Evolutionary conservation across 768 basidiomycete species (phyloP).

Genomic region (Auriscalpium orientale): DNA sequence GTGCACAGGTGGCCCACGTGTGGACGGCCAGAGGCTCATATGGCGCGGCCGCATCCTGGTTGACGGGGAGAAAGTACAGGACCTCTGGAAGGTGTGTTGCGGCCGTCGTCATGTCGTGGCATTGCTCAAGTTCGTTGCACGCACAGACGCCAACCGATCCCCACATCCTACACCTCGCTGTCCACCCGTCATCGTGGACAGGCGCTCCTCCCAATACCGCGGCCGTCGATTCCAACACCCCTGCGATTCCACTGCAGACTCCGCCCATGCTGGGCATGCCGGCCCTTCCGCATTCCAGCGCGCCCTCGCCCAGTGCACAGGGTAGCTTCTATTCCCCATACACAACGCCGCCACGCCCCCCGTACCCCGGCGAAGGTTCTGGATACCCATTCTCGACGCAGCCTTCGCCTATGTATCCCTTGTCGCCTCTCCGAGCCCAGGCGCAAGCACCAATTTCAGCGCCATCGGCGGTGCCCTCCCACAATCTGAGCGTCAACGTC

Average conservation of each 20-base stretch:
- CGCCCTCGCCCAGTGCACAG: no score
- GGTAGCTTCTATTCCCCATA: no score
- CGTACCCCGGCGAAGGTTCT: not conserved
- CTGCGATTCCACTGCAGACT: slow-evolving; percentile 1
- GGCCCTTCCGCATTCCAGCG: no score
- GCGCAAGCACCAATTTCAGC: not conserved
- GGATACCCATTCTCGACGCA: not conserved
- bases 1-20: slow-evolving; percentile 58
- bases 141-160: slow-evolving; percentile 47
- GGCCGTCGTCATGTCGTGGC: slow-evolving; percentile 1
- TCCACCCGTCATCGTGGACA: slow-evolving; percentile 75
- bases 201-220: slow-evolving; percentile 38
- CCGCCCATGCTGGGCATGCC: no score
- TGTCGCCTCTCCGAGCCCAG: no score
- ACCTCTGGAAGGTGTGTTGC: slow-evolving; percentile 60
- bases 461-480: not conserved
- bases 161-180: slow-evolving; percentile 64
- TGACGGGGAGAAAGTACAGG: slow-evolving; percentile 57
- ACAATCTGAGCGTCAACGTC: not conserved
- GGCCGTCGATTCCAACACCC: slow-evolving; percentile 9
- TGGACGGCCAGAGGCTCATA: slow-evolving; percentile 70
- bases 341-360: no score
- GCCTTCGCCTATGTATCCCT: not conserved
- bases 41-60: slow-evolving; percentile 63
- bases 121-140: not conserved